A percentile compares a stretch with the other conserved stretches of the same genome.
These are phyloP conservation scores for Termitomyces sp. DNA, from an alignment of 768 basidiomycete species.

Conservation along the genomic window DNA sequence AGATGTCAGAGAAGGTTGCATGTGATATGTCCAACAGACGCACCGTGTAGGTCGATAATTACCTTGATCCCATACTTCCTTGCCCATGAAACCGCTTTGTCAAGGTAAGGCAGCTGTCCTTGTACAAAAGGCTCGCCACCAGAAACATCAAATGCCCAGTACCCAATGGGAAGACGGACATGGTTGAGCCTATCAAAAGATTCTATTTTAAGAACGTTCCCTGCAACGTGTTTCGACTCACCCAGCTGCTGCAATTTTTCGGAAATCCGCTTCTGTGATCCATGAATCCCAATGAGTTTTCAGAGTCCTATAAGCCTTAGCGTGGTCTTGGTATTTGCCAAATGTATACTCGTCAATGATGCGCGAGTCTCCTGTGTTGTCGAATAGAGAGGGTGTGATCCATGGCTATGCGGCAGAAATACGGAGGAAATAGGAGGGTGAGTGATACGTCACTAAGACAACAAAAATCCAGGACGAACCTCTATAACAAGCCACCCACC, in stretches of 20 bases:
- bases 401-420: constrained; percentile 46
- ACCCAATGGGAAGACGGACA: constrained; percentile 83
- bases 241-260: constrained; percentile 73
- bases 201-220: not conserved
- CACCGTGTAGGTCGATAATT: constrained; percentile 73
- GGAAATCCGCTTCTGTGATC: constrained; percentile 83
- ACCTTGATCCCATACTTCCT: constrained; percentile 68
- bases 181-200: constrained; percentile 62
- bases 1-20: constrained; percentile 1
- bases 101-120: constrained; percentile 71
- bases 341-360: constrained; percentile 83
- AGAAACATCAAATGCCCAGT: constrained; percentile 87
- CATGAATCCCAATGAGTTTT: constrained; percentile 76
- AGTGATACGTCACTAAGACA: not conserved
- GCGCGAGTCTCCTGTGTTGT: constrained; percentile 54
- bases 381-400: constrained; percentile 77
- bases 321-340: constrained; percentile 52
- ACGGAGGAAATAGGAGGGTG: constrained; percentile 7
- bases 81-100: constrained; percentile 73
- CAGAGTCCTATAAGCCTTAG: constrained; percentile 47
- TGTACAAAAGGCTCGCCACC: constrained; percentile 76
- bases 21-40: constrained; percentile 1
- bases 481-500: constrained; percentile 56
- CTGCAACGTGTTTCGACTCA: constrained; percentile 26
- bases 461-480: constrained; percentile 23